Conservation (phyloP, 805 yeast genomes). For the Teunomyces kruisii region DNA sequence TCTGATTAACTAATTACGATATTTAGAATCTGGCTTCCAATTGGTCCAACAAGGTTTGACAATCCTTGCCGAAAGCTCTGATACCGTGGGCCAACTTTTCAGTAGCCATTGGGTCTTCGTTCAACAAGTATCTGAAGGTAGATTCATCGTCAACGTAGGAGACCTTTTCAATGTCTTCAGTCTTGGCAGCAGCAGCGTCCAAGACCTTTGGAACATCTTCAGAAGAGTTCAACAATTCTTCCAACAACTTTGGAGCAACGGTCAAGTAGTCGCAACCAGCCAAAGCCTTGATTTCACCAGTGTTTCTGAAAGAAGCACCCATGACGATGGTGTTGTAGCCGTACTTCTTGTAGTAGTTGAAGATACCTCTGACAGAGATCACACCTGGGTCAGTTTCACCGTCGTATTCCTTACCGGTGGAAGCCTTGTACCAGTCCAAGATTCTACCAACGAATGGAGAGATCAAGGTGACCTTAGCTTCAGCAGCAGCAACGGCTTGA, state of each 20-base stretch:
- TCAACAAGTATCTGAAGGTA: conserved; percentile 82
- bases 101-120: conserved; percentile 98
- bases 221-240: conserved; percentile 75
- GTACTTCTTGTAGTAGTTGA: conserved; percentile 96
- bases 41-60: conserved; percentile 69
- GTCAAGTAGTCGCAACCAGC: conserved; percentile 98
- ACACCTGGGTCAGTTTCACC: conserved; percentile 95
- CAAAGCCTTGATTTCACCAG: conserved; percentile 90
- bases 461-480: conserved; percentile 91
- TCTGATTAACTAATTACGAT: background rate
- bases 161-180: conserved; percentile 58
- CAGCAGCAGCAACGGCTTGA: conserved; percentile 99
- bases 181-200: conserved; percentile 57
- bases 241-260: conserved; percentile 89
- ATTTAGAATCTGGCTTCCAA: conserved; percentile 57
- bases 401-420: conserved; percentile 84
- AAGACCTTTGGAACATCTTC: conserved; percentile 81
- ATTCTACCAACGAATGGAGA: conserved; percentile 99
- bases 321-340: conserved; percentile 96
- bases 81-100: conserved; percentile 98
- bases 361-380: conserved; percentile 78
- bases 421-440: conserved; percentile 96
- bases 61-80: conserved; percentile 93
- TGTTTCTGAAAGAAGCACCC: conserved; percentile 99
- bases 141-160: conserved; percentile 84